Evolutionary conservation across 305 asterid genomes (phyloP).

Genomic region (Striga hermonthica): DNA sequence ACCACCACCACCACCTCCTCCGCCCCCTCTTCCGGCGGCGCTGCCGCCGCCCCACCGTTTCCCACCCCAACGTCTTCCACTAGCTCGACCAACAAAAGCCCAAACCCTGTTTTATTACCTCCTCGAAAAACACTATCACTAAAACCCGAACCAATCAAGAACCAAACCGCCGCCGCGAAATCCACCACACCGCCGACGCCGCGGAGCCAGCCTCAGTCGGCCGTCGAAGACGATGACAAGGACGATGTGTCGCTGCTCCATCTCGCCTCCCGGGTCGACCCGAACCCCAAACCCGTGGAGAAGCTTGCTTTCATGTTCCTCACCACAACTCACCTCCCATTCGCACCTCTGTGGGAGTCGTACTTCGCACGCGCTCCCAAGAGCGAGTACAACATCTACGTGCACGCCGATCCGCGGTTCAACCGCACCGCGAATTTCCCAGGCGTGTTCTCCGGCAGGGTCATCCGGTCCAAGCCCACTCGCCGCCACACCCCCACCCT

Average conservation of each 20-base stretch:
- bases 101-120: conserved; percentile 8
- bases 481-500: conserved; percentile 71
- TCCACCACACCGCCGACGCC: conserved; percentile 1
- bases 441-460: conserved; percentile 57
- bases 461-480: conserved; percentile 59
- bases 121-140: conserved; percentile 18
- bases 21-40: conserved; percentile 27
- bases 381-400: conserved; percentile 56
- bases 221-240: conserved; percentile 27
- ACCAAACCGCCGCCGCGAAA: conserved; percentile 13
- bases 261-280: conserved; percentile 49
- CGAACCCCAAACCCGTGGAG: conserved; percentile 41
- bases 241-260: conserved; percentile 42
- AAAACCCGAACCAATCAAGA: conserved; percentile 14
- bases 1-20: conserved; percentile 37
- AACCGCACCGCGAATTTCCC: conserved; percentile 40
- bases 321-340: conserved; percentile 62
- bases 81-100: conserved; percentile 1
- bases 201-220: background rate
- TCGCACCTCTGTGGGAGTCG: conserved; percentile 75
- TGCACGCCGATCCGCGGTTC: conserved; percentile 61
- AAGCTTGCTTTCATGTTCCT: conserved; percentile 80
- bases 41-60: conserved; percentile 18
- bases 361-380: conserved; percentile 56
- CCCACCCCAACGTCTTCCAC: conserved; percentile 24